phyloP scores from a whole-genome alignment of 805 yeast species.

The Starmerella kuoi region DNA sequence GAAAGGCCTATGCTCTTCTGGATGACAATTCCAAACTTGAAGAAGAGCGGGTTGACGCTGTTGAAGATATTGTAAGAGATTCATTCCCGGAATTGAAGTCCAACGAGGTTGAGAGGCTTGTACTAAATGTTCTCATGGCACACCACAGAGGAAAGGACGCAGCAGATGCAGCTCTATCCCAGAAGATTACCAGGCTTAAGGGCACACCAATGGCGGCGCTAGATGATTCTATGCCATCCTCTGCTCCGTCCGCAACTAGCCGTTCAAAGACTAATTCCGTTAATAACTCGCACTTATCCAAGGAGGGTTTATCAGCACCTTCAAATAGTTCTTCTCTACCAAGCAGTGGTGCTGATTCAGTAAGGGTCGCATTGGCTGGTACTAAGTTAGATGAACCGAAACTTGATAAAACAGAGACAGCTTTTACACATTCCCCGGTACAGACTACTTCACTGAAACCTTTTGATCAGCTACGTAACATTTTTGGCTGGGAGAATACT shows the following conservation, averaged over 20 bases:
- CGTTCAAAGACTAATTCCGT: too few species aligned
- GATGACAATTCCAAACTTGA: conserved; percentile 28
- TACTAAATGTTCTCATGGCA: conserved; percentile 34
- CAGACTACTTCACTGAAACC: conserved; percentile 21
- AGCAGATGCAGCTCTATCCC: conserved; percentile 9
- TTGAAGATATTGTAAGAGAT: conserved; percentile 29
- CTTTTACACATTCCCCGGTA: background rate
- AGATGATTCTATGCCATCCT: background rate
- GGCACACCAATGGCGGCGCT: conserved; percentile 17
- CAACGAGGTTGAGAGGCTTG: conserved; percentile 29
- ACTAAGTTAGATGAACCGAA: too few species aligned
- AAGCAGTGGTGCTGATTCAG: too few species aligned
- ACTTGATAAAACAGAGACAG: too few species aligned
- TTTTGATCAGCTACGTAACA: conserved; percentile 29
- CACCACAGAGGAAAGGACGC: conserved; percentile 28
- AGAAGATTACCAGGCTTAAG: background rate
- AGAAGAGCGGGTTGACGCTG: conserved; percentile 33
- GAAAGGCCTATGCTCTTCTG: conserved; percentile 20
- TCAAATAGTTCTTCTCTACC: too few species aligned
- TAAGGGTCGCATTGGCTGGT: background rate
- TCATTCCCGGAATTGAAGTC: conserved; percentile 16
- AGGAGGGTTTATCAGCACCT: background rate
- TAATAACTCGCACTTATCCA: background rate
- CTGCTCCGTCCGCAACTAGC: background rate
- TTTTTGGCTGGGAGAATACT: conserved; percentile 28